Percentiles rank a stretch among this genome's conserved stretches.
phyloP scores from a whole-genome alignment of 495 filamentous ascomycete genomes.

The Cenococcum geophilum region DNA sequence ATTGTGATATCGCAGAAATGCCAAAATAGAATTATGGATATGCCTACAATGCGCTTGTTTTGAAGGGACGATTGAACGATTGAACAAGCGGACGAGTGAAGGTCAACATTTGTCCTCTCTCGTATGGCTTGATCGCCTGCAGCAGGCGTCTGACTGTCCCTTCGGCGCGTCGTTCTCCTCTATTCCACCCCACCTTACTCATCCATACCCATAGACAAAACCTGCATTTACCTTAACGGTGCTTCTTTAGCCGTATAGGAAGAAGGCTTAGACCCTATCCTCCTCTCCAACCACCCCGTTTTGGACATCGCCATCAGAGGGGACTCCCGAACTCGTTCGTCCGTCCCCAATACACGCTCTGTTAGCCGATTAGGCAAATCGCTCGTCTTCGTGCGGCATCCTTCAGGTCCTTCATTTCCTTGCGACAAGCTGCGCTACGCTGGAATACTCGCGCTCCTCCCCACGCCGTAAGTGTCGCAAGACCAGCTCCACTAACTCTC shows the following conservation, averaged over 20 bases:
- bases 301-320: no score
- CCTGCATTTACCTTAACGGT: no score
- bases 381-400: background rate
- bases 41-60: no score
- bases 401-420: background rate
- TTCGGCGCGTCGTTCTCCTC: background rate
- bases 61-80: no score
- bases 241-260: background rate
- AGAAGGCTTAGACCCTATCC: background rate
- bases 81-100: no score
- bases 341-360: no score
- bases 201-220: background rate
- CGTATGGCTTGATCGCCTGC: background rate
- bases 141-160: background rate
- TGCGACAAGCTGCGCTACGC: background rate
- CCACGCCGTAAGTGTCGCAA: background rate
- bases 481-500: background rate
- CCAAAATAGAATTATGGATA: no score
- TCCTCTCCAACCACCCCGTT: background rate
- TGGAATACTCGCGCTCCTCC: slow-evolving; percentile 1
- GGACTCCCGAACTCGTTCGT: no score
- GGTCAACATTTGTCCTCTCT: background rate
- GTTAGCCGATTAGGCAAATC: no score
- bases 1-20: no score
- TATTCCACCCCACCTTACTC: background rate